Evolutionary conservation across 192 early-diverging fungal species (phyloP), one percentile per base, ranked within the genome.

Genomic region (Entomortierella parvispora): DNA sequence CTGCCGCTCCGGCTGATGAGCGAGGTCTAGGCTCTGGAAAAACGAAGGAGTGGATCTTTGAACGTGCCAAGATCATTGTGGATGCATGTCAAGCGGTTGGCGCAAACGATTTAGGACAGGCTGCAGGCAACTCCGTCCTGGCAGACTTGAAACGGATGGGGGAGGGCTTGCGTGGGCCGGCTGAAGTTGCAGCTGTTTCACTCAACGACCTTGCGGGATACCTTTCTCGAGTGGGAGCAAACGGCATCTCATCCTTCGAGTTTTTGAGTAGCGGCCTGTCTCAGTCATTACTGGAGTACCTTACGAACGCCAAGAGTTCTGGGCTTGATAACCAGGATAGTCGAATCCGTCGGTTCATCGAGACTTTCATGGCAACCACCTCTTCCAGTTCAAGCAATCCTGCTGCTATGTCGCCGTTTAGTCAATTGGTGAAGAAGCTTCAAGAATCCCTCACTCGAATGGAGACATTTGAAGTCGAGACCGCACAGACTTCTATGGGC

Each of bases 201-300:
- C 49, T 71, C 0, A 58, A 82, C 31, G 58, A 71, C 3, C 42
- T 68, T 8, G 66, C 86, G 6, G 67, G 53, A 4, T 62, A 42
- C 33, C 68, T 80, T 22, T 55, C 61, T 42, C 56, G 45, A 18
- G 26, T 68, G 20, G 70, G 77, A 1, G 58, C 56, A 0, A 56
- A 59, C 12, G 86, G 92, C 1, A 86, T 93, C 40, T 95, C 93
- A 12, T 89, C 89, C 6, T 93, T 91, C 76, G 95, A 96, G 67
- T 80, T 95, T 26, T 74, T 90, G 58, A 90, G 89, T 58, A 94
- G 90, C 61, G 92, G 93, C 10, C 59, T 97, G 52, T 74, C 95
- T 17, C 83, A 84, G 7, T 81, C 82, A 20, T 50, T 95, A n/a
- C 58, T 89, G 26, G 50, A 48, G 6, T 91, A 86, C 65, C 58